Base-by-base conservation (phyloP, 495 filamentous ascomycete genomes). In the Aspergillus baeticus region DNA sequence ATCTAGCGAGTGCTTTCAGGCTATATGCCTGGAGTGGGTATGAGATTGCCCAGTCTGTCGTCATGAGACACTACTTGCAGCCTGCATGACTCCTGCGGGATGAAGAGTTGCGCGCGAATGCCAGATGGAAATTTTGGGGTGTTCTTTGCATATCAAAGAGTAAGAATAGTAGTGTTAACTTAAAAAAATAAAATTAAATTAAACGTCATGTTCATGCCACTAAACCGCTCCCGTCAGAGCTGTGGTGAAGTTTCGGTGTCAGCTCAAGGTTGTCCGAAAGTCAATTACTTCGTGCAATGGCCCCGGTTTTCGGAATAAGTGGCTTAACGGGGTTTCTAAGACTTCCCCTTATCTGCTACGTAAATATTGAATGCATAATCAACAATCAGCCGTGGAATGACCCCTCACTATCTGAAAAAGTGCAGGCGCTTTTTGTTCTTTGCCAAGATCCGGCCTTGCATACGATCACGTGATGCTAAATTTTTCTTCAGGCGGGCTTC, bases 401-500 rank as follows among this genome's bases (percentile, higher is more conserved):
- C n/a, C n/a, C n/a, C n/a, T n/a, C n/a, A n/a, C n/a, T n/a, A n/a
- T 3, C 26, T 29, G 26, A 29, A 29, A 8, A 8, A 29, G 4
- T 29, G 26, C 26, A 29, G 26, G 4, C 26, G 6, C 14, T 51
- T 51, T 47, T 37, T 55, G 43, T 42, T 52, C 42, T 14, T 17
- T 50, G 62, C 58, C 57, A 61, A 61, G 62, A 59, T 29, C 31
- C 43, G 22, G 38, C 56, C 59, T 43, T 51, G 59, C 57, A 38
- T 46, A 6, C 3, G n/a, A 46, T 62, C 63, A 65, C 63, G 63
- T 65, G 63, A 65, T 44, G 1, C 49, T 58, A 51, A 44, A 54
- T 61, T 65, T 62, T 59, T 65, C 17, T 44, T 29, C 34, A 29
- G 35, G n/a, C 50, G 33, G 51, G 45, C 51, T 57, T 39, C 53